A percentile compares a stretch with the other conserved stretches of the same genome.
Evolutionary conservation across 345 rosid genomes (phyloP).

Genomic region (Passiflora organensis): DNA sequence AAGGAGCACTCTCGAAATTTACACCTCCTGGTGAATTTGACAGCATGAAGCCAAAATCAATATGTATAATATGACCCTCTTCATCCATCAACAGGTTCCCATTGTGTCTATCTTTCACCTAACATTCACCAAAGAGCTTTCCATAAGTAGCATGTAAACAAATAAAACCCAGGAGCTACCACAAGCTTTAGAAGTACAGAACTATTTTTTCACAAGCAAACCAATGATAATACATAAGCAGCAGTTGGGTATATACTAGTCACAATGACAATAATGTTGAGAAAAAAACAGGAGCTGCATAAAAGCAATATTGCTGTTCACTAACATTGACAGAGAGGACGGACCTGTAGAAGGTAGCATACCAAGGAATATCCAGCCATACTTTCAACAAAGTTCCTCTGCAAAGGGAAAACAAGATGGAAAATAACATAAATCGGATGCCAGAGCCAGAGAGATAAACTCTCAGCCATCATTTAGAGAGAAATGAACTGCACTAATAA

Average conservation of each 20-base stretch:
- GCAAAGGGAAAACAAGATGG: slow-evolving; percentile 14
- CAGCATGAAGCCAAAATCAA: slow-evolving; percentile 98
- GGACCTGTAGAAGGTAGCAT: slow-evolving; percentile 96
- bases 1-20: slow-evolving; percentile 98
- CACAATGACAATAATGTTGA: background rate
- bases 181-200: background rate
- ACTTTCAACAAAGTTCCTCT: slow-evolving; percentile 99
- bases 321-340: no score
- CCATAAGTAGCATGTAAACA: background rate
- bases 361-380: slow-evolving; percentile 99
- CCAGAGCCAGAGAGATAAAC: background rate
- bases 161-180: no score
- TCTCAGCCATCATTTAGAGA: background rate
- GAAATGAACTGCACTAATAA: no score
- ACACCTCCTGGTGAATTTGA: slow-evolving; percentile 99
- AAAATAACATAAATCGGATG: slow-evolving; percentile 17
- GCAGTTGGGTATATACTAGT: background rate
- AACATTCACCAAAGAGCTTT: background rate
- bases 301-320: no score
- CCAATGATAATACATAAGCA: background rate
- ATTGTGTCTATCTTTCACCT: slow-evolving; percentile 98
- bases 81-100: slow-evolving; percentile 94
- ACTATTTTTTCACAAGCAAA: background rate
- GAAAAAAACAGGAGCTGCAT: background rate
- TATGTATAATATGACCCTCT: slow-evolving; percentile 98